A percentile compares a stretch with the other conserved stretches of the same genome.
Conservation (phyloP, 78 protist genomes). For the Cyanophora paradoxa region DNA sequence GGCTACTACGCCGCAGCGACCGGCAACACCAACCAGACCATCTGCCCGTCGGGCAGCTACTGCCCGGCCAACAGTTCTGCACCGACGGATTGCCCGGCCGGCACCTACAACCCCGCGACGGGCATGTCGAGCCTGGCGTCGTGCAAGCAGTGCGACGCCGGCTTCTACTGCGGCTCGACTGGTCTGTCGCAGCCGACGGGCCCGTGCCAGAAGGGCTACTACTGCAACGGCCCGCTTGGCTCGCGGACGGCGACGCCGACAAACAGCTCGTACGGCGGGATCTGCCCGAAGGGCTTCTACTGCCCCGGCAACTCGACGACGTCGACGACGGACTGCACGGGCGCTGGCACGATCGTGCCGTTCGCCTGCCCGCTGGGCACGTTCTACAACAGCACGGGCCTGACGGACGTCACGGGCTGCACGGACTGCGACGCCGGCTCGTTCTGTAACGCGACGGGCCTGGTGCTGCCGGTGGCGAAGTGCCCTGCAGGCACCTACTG, state of each 20-base stretch:
- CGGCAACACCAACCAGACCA: too few relatives aligned
- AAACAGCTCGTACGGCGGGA: not conserved
- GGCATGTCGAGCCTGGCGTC: not conserved
- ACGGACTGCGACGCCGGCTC: too few relatives aligned
- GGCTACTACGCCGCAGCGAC: not conserved
- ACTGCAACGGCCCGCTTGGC: too few relatives aligned
- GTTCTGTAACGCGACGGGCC: too few relatives aligned
- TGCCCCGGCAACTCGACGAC: too few relatives aligned
- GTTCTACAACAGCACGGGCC: too few relatives aligned
- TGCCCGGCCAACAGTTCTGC: constrained; percentile 14
- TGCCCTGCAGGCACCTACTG: not conserved
- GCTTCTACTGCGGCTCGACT: not conserved
- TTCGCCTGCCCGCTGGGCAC: constrained; percentile 28
- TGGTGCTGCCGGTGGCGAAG: too few relatives aligned
- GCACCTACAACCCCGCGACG: not conserved
- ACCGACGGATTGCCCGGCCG: not conserved
- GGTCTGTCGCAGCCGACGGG: not conserved
- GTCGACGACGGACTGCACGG: too few relatives aligned
- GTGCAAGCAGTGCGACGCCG: not conserved
- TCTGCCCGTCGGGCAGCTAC: not conserved
- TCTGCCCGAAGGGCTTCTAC: constrained; percentile 29
- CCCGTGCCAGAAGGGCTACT: constrained; percentile 1
- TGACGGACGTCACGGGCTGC: too few relatives aligned
- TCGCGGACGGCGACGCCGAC: not conserved
- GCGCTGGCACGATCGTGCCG: constrained; percentile 19